A percentile compares a stretch with the other conserved stretches of the same genome.
phyloP scores from a whole-genome alignment of 1,139 yeast species.

The Komagataea norvegica region DNA sequence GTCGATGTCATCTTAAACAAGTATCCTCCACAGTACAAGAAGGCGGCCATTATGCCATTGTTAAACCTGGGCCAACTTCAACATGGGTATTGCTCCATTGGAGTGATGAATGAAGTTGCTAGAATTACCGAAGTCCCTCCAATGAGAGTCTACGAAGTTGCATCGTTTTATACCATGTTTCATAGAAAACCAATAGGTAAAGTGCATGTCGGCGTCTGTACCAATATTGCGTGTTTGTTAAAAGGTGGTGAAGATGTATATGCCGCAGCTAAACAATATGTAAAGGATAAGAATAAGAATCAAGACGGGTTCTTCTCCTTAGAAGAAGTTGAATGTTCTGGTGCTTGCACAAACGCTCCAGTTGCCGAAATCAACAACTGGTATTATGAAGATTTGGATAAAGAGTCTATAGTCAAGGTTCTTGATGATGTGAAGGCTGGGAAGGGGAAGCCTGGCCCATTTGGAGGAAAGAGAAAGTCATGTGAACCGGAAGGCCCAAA shows the following conservation, averaged over 20 bases:
- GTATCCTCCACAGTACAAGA: slow-evolving; percentile 83
- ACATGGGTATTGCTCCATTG: slow-evolving; percentile 78
- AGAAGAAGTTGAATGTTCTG: slow-evolving; percentile 87
- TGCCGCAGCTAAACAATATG: slow-evolving; percentile 59
- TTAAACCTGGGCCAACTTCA: slow-evolving; percentile 88
- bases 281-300: slow-evolving; percentile 82
- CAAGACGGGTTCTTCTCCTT: slow-evolving; percentile 71
- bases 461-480: slow-evolving; percentile 52
- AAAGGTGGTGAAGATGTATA: slow-evolving; percentile 79
- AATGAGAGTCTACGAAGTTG: slow-evolving; percentile 92
- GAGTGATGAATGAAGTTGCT: slow-evolving; percentile 93
- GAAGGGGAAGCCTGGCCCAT: slow-evolving; percentile 63
- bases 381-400: slow-evolving; percentile 76
- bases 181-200: slow-evolving; percentile 86
- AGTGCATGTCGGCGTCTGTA: slow-evolving; percentile 79
- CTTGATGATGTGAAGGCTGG: slow-evolving; percentile 66
- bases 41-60: slow-evolving; percentile 85
- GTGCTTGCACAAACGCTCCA: slow-evolving; percentile 91
- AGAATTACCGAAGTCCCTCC: slow-evolving; percentile 85
- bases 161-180: slow-evolving; percentile 90
- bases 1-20: slow-evolving; percentile 73
- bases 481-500: slow-evolving; percentile 79
- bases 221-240: slow-evolving; percentile 87
- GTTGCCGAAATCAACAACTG: slow-evolving; percentile 85
- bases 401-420: slow-evolving; percentile 56